Evolutionary conservation across 2,329 filamentous ascomycete species (phyloP).

Genomic region (Grosmannia huntii): DNA sequence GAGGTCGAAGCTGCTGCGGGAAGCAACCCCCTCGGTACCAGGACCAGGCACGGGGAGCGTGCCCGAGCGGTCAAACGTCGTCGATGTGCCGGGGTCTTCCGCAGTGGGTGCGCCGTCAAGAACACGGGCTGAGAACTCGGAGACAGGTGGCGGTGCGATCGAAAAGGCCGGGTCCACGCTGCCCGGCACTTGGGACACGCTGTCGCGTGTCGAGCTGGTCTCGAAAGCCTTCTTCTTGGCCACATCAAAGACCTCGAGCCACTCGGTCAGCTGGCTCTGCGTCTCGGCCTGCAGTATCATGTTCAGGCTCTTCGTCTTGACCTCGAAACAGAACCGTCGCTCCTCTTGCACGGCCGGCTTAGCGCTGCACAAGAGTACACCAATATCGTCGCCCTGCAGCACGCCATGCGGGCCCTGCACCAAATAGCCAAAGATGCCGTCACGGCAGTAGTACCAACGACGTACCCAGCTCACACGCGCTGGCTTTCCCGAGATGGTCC

Average conservation of each 20-base stretch:
- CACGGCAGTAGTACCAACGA: conserved; percentile 90
- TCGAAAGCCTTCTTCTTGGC: conserved; percentile 90
- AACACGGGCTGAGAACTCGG: conserved; percentile 77
- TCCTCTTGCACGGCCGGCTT: conserved; percentile 88
- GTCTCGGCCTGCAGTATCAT: conserved; percentile 88
- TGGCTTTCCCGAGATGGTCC: conserved; percentile 74
- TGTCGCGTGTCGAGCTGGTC: conserved; percentile 44
- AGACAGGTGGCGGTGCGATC: conserved; percentile 75
- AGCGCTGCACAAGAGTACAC: conserved; percentile 84
- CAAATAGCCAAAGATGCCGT: conserved; percentile 92
- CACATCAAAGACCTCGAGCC: conserved; percentile 86
- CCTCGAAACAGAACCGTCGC: conserved; percentile 90
- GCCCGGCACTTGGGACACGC: conserved; percentile 28
- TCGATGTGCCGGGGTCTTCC: conserved; percentile 19
- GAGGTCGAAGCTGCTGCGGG: conserved; percentile 61
- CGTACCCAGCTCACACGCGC: conserved; percentile 80
- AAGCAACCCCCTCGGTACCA: conserved; percentile 51
- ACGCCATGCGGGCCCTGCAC: conserved; percentile 76
- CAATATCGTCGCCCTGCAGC: conserved; percentile 90
- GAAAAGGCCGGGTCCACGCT: conserved; percentile 69
- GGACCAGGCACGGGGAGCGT: conserved; percentile 51
- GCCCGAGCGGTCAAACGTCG: conserved; percentile 42
- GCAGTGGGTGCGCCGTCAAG: conserved; percentile 28
- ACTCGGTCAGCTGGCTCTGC: conserved; percentile 81
- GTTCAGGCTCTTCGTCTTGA: conserved; percentile 92